A percentile compares a stretch with the other conserved stretches of the same genome.
phyloP scores from a whole-genome alignment of 345 rosid species.

The Populus deltoides region DNA sequence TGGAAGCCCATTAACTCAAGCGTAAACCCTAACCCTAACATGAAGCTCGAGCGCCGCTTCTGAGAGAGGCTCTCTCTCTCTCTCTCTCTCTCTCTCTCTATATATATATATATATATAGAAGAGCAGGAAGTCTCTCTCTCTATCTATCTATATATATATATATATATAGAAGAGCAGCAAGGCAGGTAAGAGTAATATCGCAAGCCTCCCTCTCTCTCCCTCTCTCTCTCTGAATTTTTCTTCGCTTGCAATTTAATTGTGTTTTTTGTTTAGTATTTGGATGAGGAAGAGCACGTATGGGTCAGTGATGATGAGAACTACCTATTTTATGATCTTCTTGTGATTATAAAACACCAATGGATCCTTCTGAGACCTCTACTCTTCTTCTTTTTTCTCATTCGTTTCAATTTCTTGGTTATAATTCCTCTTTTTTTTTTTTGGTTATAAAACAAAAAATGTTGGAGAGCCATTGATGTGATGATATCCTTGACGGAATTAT shows the following conservation, averaged over 20 bases:
- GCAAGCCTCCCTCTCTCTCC: not conserved
- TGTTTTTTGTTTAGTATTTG: not conserved
- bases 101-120: not conserved
- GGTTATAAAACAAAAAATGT: not conserved
- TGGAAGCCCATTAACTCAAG: not conserved
- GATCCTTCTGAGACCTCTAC: conserved; percentile 55
- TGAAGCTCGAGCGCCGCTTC: not conserved
- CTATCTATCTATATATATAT: not conserved
- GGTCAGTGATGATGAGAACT: conserved; percentile 48
- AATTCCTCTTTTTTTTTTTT: not conserved
- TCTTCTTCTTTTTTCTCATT: not conserved
- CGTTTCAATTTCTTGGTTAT: not conserved
- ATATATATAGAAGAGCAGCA: not conserved
- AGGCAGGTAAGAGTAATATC: not conserved
- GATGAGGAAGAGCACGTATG: not conserved
- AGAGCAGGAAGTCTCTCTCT: no score
- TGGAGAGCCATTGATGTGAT: conserved; percentile 40
- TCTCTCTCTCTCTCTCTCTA: no score
- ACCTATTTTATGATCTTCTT: conserved; percentile 48
- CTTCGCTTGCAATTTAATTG: not conserved
- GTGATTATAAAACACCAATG: conserved; percentile 60
- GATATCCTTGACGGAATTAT: conserved; percentile 34
- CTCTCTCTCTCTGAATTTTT: no score
- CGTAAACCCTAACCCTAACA: conserved; percentile 21
- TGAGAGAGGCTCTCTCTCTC: not conserved